Conservation (phyloP, 805 yeast genomes). For the Sugiyamaella smithiae region DNA sequence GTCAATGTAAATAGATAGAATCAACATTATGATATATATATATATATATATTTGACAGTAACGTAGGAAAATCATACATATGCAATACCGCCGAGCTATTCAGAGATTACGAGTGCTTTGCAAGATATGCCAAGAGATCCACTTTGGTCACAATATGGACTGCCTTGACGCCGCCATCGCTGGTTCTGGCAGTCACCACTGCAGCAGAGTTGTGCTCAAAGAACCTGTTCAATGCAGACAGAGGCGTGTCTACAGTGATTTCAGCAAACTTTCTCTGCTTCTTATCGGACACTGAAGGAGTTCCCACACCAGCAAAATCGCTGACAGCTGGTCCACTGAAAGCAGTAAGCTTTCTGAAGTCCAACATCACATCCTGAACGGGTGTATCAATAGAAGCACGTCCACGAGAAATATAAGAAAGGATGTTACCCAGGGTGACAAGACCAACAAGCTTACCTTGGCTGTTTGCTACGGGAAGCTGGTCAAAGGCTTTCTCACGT, state of each 20-base stretch:
- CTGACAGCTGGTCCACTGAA: constrained; percentile 50
- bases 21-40: not conserved
- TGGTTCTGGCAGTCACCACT: constrained; percentile 62
- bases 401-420: constrained; percentile 64
- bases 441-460: constrained; percentile 67
- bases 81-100: too few species aligned
- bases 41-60: constrained; percentile 3
- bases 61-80: not conserved
- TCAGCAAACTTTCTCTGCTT: constrained; percentile 65
- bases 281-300: constrained; percentile 42
- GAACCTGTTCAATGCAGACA: constrained; percentile 68
- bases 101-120: constrained; percentile 23
- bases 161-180: constrained; percentile 52
- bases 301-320: constrained; percentile 32
- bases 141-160: constrained; percentile 85
- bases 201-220: constrained; percentile 85
- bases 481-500: constrained; percentile 78
- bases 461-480: constrained; percentile 66
- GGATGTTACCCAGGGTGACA: constrained; percentile 68
- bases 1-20: not conserved
- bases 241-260: constrained; percentile 62
- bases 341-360: constrained; percentile 63
- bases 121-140: constrained; percentile 58
- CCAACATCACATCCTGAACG: constrained; percentile 60
- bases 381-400: constrained; percentile 54